These are phyloP conservation scores for Globisporangium polare DNA, from an alignment of 352 stramenopile genomes.

Conservation along the genomic window DNA sequence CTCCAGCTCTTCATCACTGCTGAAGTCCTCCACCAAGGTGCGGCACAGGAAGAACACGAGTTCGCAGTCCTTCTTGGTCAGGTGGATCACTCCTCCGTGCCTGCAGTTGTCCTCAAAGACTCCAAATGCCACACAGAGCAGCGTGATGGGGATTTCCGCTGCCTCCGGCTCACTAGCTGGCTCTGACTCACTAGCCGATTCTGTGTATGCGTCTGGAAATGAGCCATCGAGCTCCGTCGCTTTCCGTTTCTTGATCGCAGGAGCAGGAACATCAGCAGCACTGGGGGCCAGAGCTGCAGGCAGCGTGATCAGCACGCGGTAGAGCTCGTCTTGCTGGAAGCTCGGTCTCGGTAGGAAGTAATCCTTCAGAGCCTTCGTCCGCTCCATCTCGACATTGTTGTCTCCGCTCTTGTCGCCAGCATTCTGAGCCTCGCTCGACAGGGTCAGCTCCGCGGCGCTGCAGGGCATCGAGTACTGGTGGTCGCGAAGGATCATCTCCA, in stretches of 20 bases:
- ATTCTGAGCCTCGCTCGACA: neutral
- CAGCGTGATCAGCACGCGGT: neutral
- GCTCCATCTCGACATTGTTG: neutral
- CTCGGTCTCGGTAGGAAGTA: neutral
- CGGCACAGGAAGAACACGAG: neutral
- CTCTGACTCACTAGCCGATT: neutral
- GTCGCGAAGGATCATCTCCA: neutral
- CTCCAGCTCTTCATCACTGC: neutral
- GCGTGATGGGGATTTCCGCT: neutral
- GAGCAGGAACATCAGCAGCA: neutral
- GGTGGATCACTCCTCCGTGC: neutral
- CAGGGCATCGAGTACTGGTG: constrained; percentile 5
- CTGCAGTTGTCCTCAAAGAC: constrained; percentile 3
- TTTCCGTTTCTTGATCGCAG: neutral
- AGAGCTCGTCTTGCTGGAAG: constrained; percentile 4
- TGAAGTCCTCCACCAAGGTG: neutral
- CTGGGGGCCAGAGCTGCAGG: neutral
- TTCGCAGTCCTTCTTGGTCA: constrained; percentile 3
- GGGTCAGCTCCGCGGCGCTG: neutral
- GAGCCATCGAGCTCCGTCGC: neutral
- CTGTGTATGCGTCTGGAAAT: too few species aligned
- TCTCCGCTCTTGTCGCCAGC: neutral
- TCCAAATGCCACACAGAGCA: neutral
- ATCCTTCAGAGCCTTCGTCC: neutral
- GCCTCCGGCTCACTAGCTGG: neutral